Conservation (phyloP, 768 basidiomycete species). For the Suillus discolor region DNA sequence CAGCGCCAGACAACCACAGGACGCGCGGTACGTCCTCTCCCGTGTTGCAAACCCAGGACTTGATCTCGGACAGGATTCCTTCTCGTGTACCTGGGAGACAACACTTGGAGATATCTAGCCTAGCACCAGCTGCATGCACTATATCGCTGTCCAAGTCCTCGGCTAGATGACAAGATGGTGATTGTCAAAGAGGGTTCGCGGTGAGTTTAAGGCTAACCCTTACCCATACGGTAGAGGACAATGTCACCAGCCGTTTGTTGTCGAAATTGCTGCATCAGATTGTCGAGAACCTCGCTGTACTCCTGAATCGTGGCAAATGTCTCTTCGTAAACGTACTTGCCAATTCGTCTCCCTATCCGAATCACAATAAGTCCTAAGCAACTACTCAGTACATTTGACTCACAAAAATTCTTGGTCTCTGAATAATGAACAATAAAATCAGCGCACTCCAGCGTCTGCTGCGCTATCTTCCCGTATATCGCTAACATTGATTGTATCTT, state of each 20-base stretch:
- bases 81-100: conserved; percentile 20
- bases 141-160: background rate
- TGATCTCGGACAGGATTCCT: conserved; percentile 16
- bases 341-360: background rate
- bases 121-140: background rate
- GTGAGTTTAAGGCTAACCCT: background rate
- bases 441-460: conserved; percentile 26
- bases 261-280: conserved; percentile 4
- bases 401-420: conserved; percentile 26
- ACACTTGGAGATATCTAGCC: conserved; percentile 3
- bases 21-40: conserved; percentile 8
- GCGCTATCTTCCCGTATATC: background rate
- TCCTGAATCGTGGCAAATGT: background rate
- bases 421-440: conserved; percentile 31
- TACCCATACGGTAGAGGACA: background rate
- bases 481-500: background rate
- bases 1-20: conserved; percentile 15
- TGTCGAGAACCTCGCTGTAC: background rate
- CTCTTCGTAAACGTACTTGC: background rate
- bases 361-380: background rate
- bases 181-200: background rate
- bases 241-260: background rate
- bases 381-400: background rate
- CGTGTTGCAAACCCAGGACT: conserved; percentile 14
- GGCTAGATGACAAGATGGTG: background rate